Evolutionary conservation across 148 eudicot species (phyloP), one percentile per base, ranked within the genome.

Genomic region (Vaccinium myrtillus): DNA sequence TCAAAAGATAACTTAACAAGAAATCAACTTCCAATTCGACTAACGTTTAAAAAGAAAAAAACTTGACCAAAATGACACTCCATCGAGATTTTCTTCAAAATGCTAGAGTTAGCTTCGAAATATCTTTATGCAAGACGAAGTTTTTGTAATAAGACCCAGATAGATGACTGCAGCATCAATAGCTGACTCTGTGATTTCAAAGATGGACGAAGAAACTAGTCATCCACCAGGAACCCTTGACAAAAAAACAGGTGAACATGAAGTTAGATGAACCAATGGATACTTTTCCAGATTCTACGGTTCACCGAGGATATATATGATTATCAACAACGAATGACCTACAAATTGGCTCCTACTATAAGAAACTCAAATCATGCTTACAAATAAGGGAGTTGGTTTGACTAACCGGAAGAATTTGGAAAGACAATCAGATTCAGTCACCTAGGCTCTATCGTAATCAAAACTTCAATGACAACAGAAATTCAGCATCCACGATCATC

Each of bases 331-430:
- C 8, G 11, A 53, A 77, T 58, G 15, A 12, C 14, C 43, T 6
- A 53, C 12, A 49, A 78, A 51, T 53, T 25, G 63, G 6, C 81
- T 48, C 46, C 63, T 14, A 1, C 8, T 51, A 0, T 6, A 23
- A 15, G 9, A 23, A 65, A 53, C 16, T 2, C 11, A 70, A 30
- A 70, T 25, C 55, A 82, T 51, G 49, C 49, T 82, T 53, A 70
- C 48, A 51, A 70, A 8, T 10, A 21, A 46, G 39, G n/a, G 30
- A 19, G 21, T 39, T 14, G 71, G n/a, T 36, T 51, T 12, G 16
- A 80, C 82, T 43, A 59, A 80, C 82, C 73, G 61, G 32, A 59
- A 39, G 46, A 80, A 70, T 80, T 80, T 80, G 50, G 71, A 58
- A 21, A 73, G 39, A 46, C 12, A 15, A 15, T 25, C 6, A 43